Base-by-base conservation (phyloP, 2,329 filamentous ascomycete genomes). In the Pestalotiopsis sp. region DNA sequence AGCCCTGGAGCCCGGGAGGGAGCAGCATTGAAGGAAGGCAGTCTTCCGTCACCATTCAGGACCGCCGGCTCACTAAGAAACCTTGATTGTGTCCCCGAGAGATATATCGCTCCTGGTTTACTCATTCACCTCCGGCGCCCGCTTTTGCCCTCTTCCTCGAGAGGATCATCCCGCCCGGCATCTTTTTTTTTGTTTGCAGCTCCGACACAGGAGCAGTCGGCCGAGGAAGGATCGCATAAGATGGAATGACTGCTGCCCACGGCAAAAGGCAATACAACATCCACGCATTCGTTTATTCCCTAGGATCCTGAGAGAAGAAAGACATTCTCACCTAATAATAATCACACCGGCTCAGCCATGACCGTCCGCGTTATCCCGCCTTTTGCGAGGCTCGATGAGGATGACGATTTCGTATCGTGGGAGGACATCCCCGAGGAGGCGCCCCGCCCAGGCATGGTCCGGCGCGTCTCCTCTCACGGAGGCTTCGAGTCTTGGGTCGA, bases 401-500 rank as follows among this genome's bases (percentile, higher is more conserved):
- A 62, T 36, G 59, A 62, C 20, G 59, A 62, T 23, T 62, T 38
- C 27, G 59, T 62, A 17, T 14, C 25, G 17, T 62, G 59, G 59
- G 59, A 62, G 36, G 59, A 62, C 31, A 62, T 62, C 11, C 59
- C 59, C n/a, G 59, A 62, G 20, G 49, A 56, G 49, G 45, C 64
- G 31, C 52, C 65, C 4, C 65, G 49, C 6, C 31, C 39, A 20
- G 66, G 66, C 12, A 66, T 79, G 36, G 77, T 74, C 66, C 73
- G 77, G n/a, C 75, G 77, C 39, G 74, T 79, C 23, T 79, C 78
- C 4, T 79, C 78, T 3, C 75, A 75, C 65, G 77, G 79, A 69
- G 78, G 77, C 23, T 79, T 74, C 57, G 74, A 78, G n/a, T 72
- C 77, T 17, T 79, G 77, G 77, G 77, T 79, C 14, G 77, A 79